A percentile compares a stretch with the other conserved stretches of the same genome.
phyloP scores from a whole-genome alignment of 345 rosid genomes.

The Luvunga scandens region DNA sequence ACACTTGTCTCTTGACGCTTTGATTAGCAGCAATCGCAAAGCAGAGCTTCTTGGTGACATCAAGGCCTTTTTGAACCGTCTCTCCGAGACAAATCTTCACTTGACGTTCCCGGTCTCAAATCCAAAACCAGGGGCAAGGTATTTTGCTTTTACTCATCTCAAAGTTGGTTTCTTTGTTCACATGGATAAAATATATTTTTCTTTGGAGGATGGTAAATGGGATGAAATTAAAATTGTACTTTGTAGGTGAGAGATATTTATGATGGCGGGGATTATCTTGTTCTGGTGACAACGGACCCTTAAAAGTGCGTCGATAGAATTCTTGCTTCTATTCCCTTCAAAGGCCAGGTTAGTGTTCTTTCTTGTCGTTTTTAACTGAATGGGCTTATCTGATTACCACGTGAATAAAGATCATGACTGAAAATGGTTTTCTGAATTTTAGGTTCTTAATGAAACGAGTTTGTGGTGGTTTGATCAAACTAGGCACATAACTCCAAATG shows the following conservation, averaged over 20 bases:
- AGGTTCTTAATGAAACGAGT: slow-evolving; percentile 95
- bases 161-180: not conserved
- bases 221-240: not conserved
- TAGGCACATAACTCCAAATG: slow-evolving; percentile 65
- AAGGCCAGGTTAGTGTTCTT: slow-evolving; percentile 69
- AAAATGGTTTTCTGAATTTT: slow-evolving; percentile 19
- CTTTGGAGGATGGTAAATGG: not conserved
- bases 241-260: slow-evolving; percentile 88
- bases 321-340: slow-evolving; percentile 91
- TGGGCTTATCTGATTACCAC: not conserved
- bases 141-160: not conserved
- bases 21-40: slow-evolving; percentile 46
- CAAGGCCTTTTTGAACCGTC: slow-evolving; percentile 56
- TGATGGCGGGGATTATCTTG: slow-evolving; percentile 80
- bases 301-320: slow-evolving; percentile 90
- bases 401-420: not conserved
- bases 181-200: not conserved
- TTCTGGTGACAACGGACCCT: slow-evolving; percentile 84
- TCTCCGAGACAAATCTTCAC: slow-evolving; percentile 73
- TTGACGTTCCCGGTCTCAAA: slow-evolving; percentile 74
- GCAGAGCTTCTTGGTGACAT: slow-evolving; percentile 57
- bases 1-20: slow-evolving; percentile 41
- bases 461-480: slow-evolving; percentile 93
- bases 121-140: slow-evolving; percentile 93
- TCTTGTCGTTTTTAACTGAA: not conserved